These are phyloP conservation scores for Narthecium ossifragum DNA, from an alignment of 106 monocot genomes.

Conservation along the genomic window DNA sequence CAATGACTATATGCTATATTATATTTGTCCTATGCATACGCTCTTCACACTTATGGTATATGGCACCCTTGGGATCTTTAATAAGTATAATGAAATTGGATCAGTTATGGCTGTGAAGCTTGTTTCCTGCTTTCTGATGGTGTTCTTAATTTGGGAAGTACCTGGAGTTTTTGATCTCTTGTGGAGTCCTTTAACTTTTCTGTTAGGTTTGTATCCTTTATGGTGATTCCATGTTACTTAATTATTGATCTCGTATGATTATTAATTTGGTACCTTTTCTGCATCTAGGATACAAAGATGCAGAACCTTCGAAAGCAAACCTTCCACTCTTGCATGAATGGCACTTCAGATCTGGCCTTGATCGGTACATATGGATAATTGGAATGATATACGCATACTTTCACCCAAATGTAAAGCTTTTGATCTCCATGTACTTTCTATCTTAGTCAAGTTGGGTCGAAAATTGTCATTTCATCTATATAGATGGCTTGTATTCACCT, in stretches of 20 bases:
- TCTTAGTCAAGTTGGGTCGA: too few species aligned
- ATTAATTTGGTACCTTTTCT: background rate
- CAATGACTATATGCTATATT: slow-evolving; percentile 41
- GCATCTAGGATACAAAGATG: slow-evolving; percentile 31
- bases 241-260: background rate
- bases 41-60: slow-evolving; percentile 42
- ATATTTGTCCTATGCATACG: slow-evolving; percentile 45
- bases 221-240: background rate
- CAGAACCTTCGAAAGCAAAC: slow-evolving; percentile 26
- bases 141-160: slow-evolving; percentile 36
- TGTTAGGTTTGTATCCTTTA: slow-evolving; percentile 21
- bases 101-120: slow-evolving; percentile 30
- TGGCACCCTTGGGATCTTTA: slow-evolving; percentile 28
- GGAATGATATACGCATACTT: slow-evolving; percentile 58
- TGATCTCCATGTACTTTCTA: too few species aligned
- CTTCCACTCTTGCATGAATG: slow-evolving; percentile 43
- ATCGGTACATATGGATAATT: slow-evolving; percentile 53
- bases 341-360: slow-evolving; percentile 52
- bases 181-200: slow-evolving; percentile 35
- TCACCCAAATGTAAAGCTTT: slow-evolving; percentile 48
- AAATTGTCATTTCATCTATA: too few species aligned
- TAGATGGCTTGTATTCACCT: too few species aligned
- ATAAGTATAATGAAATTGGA: slow-evolving; percentile 27
- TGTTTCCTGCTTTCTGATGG: slow-evolving; percentile 28
- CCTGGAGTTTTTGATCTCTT: slow-evolving; percentile 40